Percentiles rank a stretch among this genome's conserved stretches.
Conservation (phyloP, 2,329 filamentous ascomycete genomes). For the Fusarium temperatum region DNA sequence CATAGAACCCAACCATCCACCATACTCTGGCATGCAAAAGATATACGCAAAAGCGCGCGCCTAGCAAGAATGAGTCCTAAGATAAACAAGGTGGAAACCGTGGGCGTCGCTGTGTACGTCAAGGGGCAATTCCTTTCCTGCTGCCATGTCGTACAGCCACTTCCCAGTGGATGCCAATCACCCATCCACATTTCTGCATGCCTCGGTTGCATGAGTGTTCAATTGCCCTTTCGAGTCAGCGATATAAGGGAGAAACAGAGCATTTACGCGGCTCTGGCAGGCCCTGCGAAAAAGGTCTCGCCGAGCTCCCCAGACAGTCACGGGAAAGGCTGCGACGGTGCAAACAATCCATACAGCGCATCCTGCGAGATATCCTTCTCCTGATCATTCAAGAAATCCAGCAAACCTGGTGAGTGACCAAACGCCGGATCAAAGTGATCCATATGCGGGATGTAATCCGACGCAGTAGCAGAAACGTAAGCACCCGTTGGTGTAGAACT, state of each 20-base stretch:
- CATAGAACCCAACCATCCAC: background rate
- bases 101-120: background rate
- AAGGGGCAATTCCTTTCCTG: background rate
- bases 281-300: constrained; percentile 29
- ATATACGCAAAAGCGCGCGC: background rate
- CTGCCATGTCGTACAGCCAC: background rate
- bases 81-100: background rate
- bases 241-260: background rate
- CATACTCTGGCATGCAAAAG: background rate
- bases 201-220: constrained; percentile 4
- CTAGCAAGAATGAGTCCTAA: no score
- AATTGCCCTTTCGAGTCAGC: background rate
- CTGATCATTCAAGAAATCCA: constrained; percentile 44
- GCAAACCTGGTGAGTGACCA: constrained; percentile 39
- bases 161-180: background rate
- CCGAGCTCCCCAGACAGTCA: constrained; percentile 36
- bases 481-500: constrained; percentile 24
- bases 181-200: background rate
- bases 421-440: constrained; percentile 40
- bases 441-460: constrained; percentile 37
- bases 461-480: constrained; percentile 28
- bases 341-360: constrained; percentile 45
- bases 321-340: constrained; percentile 43
- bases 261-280: constrained; percentile 16
- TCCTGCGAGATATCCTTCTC: constrained; percentile 46